Percentiles rank a stretch among this genome's conserved stretches.
These are phyloP conservation scores for Pseudocercospora vitis DNA, from an alignment of 2,329 filamentous ascomycete species.

Conservation along the genomic window DNA sequence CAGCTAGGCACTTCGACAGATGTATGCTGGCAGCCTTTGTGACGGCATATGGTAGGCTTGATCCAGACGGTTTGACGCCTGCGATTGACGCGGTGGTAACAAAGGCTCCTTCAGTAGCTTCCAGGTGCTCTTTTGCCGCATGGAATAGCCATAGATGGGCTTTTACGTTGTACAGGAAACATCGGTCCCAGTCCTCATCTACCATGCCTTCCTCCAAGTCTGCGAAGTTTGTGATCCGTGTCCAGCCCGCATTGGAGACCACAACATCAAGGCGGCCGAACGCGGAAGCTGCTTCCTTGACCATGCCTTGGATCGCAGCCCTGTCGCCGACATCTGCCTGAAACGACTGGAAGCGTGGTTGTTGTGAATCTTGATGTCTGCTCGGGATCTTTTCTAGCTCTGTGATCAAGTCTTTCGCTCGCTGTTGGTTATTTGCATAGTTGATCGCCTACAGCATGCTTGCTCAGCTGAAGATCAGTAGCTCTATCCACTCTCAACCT, in stretches of 20 bases:
- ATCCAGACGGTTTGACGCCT: constrained; percentile 64
- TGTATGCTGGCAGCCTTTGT: constrained; percentile 50
- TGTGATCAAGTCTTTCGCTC: constrained; percentile 43
- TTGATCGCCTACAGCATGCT: constrained; percentile 44
- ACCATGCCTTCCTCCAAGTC: constrained; percentile 41
- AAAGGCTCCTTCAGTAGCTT: constrained; percentile 60
- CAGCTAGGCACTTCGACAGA: constrained; percentile 56
- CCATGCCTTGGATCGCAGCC: constrained; percentile 37
- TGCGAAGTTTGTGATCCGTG: constrained; percentile 36
- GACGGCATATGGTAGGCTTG: constrained; percentile 50
- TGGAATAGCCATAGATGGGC: constrained; percentile 61
- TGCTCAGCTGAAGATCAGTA: neutral
- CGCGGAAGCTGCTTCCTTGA: constrained; percentile 36
- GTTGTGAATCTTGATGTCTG: constrained; percentile 16
- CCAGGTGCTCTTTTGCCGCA: constrained; percentile 55
- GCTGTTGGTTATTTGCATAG: constrained; percentile 47
- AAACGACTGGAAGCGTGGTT: constrained; percentile 29
- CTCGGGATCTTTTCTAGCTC: constrained; percentile 44
- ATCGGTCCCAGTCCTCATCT: constrained; percentile 41
- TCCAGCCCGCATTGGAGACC: constrained; percentile 44
- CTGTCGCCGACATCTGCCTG: constrained; percentile 33
- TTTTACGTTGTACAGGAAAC: constrained; percentile 61
- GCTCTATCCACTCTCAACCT: constrained; percentile 20
- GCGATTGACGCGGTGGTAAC: constrained; percentile 65
- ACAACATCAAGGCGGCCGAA: constrained; percentile 44